phyloP scores from a whole-genome alignment of 768 basidiomycete genomes.

The Paxillus rubicundulus region DNA sequence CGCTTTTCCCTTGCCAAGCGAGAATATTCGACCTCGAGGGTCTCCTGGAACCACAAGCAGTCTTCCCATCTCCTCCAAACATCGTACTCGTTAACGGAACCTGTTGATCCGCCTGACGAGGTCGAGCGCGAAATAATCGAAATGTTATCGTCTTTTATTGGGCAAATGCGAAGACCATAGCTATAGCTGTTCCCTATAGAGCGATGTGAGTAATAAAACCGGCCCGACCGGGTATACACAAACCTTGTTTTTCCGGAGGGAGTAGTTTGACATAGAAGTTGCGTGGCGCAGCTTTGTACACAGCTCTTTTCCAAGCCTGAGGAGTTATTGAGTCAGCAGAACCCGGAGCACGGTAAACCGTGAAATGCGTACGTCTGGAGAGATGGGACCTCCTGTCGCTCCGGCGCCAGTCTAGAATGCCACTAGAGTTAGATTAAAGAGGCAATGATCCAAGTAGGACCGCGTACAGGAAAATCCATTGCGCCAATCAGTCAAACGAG shows the following conservation, averaged over 20 bases:
- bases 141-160: conserved; percentile 39
- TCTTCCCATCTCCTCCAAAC: conserved; percentile 85
- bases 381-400: conserved; percentile 7
- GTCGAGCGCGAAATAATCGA: conserved; percentile 13
- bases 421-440: not conserved
- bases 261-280: conserved; percentile 61
- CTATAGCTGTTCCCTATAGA: conserved; percentile 48
- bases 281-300: conserved; percentile 56
- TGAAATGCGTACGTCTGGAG: conserved; percentile 27
- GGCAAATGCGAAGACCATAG: conserved; percentile 62
- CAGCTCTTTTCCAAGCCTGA: conserved; percentile 60
- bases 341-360: not conserved
- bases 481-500: not conserved
- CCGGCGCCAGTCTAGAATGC: conserved; percentile 12
- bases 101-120: conserved; percentile 38
- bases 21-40: conserved; percentile 62
- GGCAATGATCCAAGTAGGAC: not conserved
- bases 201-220: conserved; percentile 1
- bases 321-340: not conserved
- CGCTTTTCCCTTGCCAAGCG: conserved; percentile 66
- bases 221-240: conserved; percentile 13
- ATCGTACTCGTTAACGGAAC: conserved; percentile 53
- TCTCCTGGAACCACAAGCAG: conserved; percentile 72
- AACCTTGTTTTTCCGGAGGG: conserved; percentile 56
- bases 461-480: conserved; percentile 15